A percentile compares a stretch with the other conserved stretches of the same genome.
phyloP scores from a whole-genome alignment of 2,329 filamentous ascomycete species.

The Talaromyces sp. region DNA sequence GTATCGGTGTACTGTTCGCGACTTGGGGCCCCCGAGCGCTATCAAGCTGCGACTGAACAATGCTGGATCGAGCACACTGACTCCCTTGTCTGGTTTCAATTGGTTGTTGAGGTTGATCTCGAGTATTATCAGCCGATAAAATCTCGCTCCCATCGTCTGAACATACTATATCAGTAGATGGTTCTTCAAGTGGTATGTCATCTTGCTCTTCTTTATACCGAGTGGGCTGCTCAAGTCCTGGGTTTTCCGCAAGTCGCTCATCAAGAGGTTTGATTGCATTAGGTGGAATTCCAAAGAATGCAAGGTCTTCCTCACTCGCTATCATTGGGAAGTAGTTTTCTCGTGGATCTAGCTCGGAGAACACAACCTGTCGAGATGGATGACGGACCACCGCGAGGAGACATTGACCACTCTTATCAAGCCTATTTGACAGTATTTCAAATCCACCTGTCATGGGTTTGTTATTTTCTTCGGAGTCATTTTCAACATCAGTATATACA shows the following conservation, averaged over 20 bases:
- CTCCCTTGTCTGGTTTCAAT: no score
- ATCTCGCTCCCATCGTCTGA: no score
- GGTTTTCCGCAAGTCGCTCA: neutral
- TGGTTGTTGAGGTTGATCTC: no score
- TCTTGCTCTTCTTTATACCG: neutral
- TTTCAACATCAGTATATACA: no score
- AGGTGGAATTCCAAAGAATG: conserved; percentile 2
- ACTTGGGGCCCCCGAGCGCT: no score
- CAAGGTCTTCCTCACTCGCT: neutral
- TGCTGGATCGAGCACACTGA: no score
- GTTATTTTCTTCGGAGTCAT: no score
- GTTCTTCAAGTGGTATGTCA: neutral
- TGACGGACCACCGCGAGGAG: neutral
- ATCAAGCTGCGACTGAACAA: no score
- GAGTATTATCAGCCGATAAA: no score
- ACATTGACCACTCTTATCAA: neutral
- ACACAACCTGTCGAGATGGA: neutral
- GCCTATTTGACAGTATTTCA: no score
- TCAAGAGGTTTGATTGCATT: neutral
- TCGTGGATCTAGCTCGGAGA: neutral
- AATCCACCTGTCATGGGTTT: neutral
- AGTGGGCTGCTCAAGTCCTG: neutral
- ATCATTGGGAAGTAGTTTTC: conserved; percentile 7
- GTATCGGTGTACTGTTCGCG: no score
- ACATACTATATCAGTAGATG: no score